Percentiles rank a stretch among this genome's conserved stretches.
phyloP scores from a whole-genome alignment of 1,284 basidiomycete species.

The Mycosarcoma mackinlayi region DNA sequence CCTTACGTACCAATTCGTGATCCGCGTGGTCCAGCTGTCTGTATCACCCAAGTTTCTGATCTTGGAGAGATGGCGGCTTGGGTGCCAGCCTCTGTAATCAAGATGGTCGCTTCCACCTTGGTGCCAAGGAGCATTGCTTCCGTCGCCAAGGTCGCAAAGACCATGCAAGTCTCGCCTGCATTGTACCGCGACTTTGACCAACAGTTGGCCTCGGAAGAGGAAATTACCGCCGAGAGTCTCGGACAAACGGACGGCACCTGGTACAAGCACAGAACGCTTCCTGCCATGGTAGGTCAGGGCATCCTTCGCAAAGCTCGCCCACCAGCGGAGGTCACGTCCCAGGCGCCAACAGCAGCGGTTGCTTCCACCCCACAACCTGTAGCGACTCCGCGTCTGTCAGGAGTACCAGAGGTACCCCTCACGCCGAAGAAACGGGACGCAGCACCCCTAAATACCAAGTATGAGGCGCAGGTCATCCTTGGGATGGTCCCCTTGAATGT shows the following conservation, averaged over 20 bases:
- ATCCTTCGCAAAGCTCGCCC: conserved; percentile 16
- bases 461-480: neutral
- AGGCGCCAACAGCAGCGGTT: neutral
- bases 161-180: conserved; percentile 39
- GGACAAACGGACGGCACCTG: conserved; percentile 25
- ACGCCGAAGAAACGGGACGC: neutral
- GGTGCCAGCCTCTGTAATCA: conserved; percentile 57
- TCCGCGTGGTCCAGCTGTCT: conserved; percentile 40
- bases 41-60: conserved; percentile 59
- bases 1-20: conserved; percentile 17
- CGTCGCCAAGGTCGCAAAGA: conserved; percentile 53
- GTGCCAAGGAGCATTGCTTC: conserved; percentile 55
- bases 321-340: neutral
- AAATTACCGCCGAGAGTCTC: conserved; percentile 14
- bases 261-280: conserved; percentile 38
- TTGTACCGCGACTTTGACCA: conserved; percentile 28
- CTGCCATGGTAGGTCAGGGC: conserved; percentile 41
- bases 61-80: conserved; percentile 59
- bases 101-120: conserved; percentile 59
- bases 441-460: neutral
- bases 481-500: neutral
- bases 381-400: conserved; percentile 9
- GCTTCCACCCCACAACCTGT: neutral
- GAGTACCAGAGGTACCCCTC: conserved; percentile 11
- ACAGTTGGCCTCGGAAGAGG: neutral